These are phyloP conservation scores for Cryptococcus amylolentus DNA, from an alignment of 1,284 basidiomycete genomes.

Conservation along the genomic window DNA sequence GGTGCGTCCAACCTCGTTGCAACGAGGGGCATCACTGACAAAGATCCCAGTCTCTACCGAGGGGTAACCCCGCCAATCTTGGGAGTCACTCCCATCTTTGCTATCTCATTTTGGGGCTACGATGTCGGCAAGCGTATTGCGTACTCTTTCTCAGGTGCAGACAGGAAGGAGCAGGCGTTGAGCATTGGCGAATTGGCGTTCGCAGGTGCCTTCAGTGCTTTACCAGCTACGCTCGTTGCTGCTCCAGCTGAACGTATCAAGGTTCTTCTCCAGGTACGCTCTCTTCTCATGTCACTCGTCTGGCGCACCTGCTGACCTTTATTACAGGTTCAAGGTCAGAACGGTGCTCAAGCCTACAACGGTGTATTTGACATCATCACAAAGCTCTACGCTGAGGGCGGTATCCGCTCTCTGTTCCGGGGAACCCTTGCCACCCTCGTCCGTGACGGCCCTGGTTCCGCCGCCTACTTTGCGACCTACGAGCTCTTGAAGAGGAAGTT, in stretches of 20 bases:
- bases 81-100: conserved; percentile 98
- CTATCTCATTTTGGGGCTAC: conserved; percentile 98
- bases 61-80: conserved; percentile 94
- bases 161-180: conserved; percentile 54
- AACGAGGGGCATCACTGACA: not conserved
- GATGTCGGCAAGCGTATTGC: conserved; percentile 90
- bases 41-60: conserved; percentile 71
- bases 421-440: conserved; percentile 89
- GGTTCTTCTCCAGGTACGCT: conserved; percentile 78
- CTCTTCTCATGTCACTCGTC: not conserved
- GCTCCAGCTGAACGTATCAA: conserved; percentile 97
- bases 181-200: conserved; percentile 80
- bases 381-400: conserved; percentile 92
- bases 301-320: not conserved
- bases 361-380: conserved; percentile 89
- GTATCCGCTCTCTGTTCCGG: conserved; percentile 85
- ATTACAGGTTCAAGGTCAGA: conserved; percentile 80
- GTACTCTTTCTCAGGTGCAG: conserved; percentile 54
- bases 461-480: conserved; percentile 97
- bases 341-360: conserved; percentile 71
- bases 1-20: conserved; percentile 56
- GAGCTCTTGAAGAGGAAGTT: conserved; percentile 86
- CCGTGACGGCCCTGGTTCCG: conserved; percentile 93
- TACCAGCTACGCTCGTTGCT: conserved; percentile 87
- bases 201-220: conserved; percentile 91